phyloP scores from a whole-genome alignment of 768 basidiomycete species.

The Boletales sp. region DNA sequence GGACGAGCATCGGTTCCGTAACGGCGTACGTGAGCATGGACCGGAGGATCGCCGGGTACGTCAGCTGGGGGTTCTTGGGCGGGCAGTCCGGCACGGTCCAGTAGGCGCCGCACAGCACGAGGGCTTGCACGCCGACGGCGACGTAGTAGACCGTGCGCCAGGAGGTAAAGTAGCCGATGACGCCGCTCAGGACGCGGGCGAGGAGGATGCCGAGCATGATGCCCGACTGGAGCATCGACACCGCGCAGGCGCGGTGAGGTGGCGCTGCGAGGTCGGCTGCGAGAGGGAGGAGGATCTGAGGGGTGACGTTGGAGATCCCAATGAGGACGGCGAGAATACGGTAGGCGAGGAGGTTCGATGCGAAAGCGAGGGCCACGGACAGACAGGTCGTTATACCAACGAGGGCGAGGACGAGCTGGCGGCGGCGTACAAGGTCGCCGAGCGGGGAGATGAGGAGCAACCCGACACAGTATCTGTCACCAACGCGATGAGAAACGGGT shows the following conservation, averaged over 20 bases:
- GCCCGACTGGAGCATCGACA: slow-evolving; percentile 33
- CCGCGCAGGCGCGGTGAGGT: slow-evolving; percentile 15
- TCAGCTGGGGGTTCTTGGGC: slow-evolving; percentile 34
- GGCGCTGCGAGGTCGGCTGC: slow-evolving; percentile 42
- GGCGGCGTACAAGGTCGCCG: slow-evolving; percentile 44
- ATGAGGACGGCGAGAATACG: slow-evolving; percentile 35
- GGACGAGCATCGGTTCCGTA: slow-evolving; percentile 42
- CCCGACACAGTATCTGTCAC: slow-evolving; percentile 22
- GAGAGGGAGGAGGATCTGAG: slow-evolving; percentile 40
- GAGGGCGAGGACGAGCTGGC: slow-evolving; percentile 38
- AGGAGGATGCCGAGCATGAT: slow-evolving; percentile 28
- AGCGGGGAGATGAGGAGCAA: slow-evolving; percentile 43
- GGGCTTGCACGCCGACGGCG: slow-evolving; percentile 33
- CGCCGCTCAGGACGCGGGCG: slow-evolving; percentile 32
- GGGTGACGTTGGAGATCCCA: slow-evolving; percentile 38
- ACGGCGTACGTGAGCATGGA: slow-evolving; percentile 38
- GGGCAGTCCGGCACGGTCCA: slow-evolving; percentile 40
- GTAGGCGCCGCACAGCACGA: slow-evolving; percentile 30
- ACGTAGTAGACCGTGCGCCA: slow-evolving; percentile 43
- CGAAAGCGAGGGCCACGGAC: slow-evolving; percentile 39
- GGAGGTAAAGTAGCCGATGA: slow-evolving; percentile 38
- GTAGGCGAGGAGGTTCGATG: slow-evolving; percentile 30
- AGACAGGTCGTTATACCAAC: slow-evolving; percentile 32
- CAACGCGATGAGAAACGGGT: neutral
- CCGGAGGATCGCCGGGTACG: slow-evolving; percentile 33